A percentile compares a stretch with the other conserved stretches of the same genome.
Evolutionary conservation across 2,329 filamentous ascomycete genomes (phyloP).

Genomic region (Incumbomyces delicatus): DNA sequence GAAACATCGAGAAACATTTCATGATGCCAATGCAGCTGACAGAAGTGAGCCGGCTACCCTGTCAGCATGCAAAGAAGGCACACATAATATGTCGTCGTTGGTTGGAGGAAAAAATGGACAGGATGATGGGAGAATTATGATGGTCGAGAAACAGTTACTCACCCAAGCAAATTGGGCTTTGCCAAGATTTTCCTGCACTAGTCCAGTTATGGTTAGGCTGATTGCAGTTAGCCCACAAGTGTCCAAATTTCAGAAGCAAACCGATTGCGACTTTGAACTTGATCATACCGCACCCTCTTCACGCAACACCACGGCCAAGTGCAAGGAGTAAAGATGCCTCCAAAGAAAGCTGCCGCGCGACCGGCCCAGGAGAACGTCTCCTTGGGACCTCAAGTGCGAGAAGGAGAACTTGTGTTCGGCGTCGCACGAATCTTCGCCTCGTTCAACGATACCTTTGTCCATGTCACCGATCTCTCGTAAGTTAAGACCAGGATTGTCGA

Average conservation of each 20-base stretch:
- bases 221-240: background rate
- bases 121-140: too few relatives aligned
- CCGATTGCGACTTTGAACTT: background rate
- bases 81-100: too few relatives aligned
- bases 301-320: background rate
- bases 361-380: slow-evolving; percentile 91
- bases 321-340: slow-evolving; percentile 64
- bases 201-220: background rate
- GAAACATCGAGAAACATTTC: too few relatives aligned
- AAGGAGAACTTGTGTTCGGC: slow-evolving; percentile 96
- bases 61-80: background rate
- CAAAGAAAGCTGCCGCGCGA: slow-evolving; percentile 78
- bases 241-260: background rate
- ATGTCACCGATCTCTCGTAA: slow-evolving; percentile 97
- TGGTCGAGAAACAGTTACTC: too few relatives aligned
- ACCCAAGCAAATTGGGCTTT: background rate
- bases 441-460: slow-evolving; percentile 90
- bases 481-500: slow-evolving; percentile 29
- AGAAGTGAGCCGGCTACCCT: too few relatives aligned
- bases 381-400: slow-evolving; percentile 90
- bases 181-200: slow-evolving; percentile 3
- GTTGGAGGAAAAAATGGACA: too few relatives aligned
- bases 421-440: slow-evolving; percentile 97
- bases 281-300: slow-evolving; percentile 6
- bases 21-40: too few relatives aligned